phyloP scores from a whole-genome alignment of 345 rosid species.

The Rhizophora mangle region DNA sequence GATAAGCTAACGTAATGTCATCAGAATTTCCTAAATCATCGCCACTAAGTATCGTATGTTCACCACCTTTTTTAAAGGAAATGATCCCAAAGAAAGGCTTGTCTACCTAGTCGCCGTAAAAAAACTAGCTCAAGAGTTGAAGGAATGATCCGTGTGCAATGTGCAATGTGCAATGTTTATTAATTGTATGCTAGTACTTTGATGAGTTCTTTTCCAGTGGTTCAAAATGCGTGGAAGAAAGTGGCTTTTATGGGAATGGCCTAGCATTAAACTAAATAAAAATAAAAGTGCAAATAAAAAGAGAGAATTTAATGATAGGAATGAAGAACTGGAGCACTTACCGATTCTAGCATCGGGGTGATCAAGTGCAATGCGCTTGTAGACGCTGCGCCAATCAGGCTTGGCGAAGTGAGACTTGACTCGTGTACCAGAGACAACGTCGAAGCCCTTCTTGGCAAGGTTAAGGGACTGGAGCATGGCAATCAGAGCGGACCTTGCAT shows the following conservation, averaged over 20 bases:
- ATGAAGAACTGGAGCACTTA: constrained; percentile 19
- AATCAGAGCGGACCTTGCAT: constrained; percentile 76
- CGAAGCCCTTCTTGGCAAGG: constrained; percentile 73
- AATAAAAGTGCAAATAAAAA: background rate
- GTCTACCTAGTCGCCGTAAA: too few species aligned
- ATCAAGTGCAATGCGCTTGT: constrained; percentile 58
- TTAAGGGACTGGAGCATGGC: constrained; percentile 73
- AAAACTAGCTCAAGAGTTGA: too few species aligned
- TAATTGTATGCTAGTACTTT: too few species aligned
- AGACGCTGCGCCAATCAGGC: constrained; percentile 72
- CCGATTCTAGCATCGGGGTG: constrained; percentile 65
- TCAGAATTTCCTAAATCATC: background rate
- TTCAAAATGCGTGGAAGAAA: too few species aligned
- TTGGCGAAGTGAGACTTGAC: constrained; percentile 82
- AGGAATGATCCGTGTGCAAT: too few species aligned
- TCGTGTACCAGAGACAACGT: constrained; percentile 70
- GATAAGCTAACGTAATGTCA: background rate
- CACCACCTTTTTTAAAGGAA: background rate
- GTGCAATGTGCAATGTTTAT: too few species aligned
- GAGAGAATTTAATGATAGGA: background rate
- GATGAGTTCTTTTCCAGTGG: too few species aligned
- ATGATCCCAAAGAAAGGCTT: background rate
- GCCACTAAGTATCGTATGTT: background rate
- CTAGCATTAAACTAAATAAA: too few species aligned
- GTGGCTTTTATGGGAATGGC: too few species aligned